Percentiles rank a stretch among this genome's conserved stretches.
phyloP scores from a whole-genome alignment of 192 early-diverging fungal genomes.

The Linnemannia schmuckeri region DNA sequence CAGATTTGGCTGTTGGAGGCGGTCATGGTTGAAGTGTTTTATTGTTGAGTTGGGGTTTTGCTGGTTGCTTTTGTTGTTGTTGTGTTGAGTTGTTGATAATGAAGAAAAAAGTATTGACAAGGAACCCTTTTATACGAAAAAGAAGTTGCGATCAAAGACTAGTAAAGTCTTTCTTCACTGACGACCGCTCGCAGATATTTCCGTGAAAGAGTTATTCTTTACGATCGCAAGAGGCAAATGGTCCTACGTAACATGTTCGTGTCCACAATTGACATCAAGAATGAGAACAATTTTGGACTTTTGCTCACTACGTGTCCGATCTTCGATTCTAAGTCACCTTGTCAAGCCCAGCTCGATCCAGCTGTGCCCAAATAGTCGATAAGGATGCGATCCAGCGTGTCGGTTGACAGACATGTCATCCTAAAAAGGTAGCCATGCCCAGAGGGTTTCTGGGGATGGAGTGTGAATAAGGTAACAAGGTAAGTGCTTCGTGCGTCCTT shows the following conservation, averaged over 20 bases:
- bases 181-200: background rate
- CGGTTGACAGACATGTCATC: background rate
- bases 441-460: background rate
- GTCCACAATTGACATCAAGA: background rate
- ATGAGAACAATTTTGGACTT: background rate
- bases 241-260: background rate
- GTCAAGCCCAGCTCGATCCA: background rate
- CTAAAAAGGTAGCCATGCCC: background rate
- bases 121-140: background rate
- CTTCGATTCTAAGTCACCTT: background rate
- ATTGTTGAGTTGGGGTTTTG: background rate
- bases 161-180: background rate
- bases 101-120: background rate
- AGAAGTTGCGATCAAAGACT: background rate
- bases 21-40: background rate
- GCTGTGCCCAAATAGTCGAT: background rate
- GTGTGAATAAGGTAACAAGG: background rate
- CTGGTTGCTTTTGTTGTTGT: background rate
- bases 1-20: constrained; percentile 8
- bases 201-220: background rate
- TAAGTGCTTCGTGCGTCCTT: background rate
- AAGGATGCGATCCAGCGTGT: background rate
- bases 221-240: background rate
- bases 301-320: background rate
- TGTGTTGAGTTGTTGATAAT: background rate